Percentiles rank a stretch among this genome's conserved stretches.
Conservation (phyloP, 176 grass and related monocot species). For the Musa schizocarpa region DNA sequence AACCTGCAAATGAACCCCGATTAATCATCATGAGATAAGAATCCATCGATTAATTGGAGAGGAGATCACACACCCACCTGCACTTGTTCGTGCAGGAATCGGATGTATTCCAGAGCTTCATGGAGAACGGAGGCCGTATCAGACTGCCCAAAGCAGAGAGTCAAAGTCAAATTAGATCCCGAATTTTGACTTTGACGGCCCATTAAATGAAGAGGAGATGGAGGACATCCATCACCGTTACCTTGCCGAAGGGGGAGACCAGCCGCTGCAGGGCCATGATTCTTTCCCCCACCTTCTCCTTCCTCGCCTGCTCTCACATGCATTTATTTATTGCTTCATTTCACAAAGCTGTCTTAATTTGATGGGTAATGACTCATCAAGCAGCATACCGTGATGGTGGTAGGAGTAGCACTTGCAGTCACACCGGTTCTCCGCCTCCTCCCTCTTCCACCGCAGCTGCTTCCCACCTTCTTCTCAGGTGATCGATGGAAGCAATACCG, state of each 20-base stretch:
- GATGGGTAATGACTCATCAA: conserved; percentile 5
- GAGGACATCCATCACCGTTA: conserved; percentile 17
- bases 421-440: neutral
- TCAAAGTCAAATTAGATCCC: conserved; percentile 25
- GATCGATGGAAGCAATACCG: too few species aligned
- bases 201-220: conserved; percentile 14
- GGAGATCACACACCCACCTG: conserved; percentile 31
- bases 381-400: neutral
- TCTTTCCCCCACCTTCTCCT: conserved; percentile 57
- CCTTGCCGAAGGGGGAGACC: conserved; percentile 81
- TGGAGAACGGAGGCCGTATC: conserved; percentile 91
- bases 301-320: conserved; percentile 34
- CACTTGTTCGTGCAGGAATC: conserved; percentile 90
- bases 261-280: conserved; percentile 74
- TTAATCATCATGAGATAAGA: neutral
- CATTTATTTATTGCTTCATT: neutral
- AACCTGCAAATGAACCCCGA: conserved; percentile 31
- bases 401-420: neutral
- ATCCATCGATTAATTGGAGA: neutral
- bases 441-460: neutral
- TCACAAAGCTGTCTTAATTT: conserved; percentile 13
- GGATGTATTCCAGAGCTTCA: conserved; percentile 95
- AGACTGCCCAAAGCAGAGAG: conserved; percentile 45
- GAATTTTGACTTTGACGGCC: neutral
- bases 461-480: neutral